A percentile compares a stretch with the other conserved stretches of the same genome.
These are phyloP conservation scores for Polyporus tsugae DNA, from an alignment of 1,284 basidiomycete species.

Conservation along the genomic window DNA sequence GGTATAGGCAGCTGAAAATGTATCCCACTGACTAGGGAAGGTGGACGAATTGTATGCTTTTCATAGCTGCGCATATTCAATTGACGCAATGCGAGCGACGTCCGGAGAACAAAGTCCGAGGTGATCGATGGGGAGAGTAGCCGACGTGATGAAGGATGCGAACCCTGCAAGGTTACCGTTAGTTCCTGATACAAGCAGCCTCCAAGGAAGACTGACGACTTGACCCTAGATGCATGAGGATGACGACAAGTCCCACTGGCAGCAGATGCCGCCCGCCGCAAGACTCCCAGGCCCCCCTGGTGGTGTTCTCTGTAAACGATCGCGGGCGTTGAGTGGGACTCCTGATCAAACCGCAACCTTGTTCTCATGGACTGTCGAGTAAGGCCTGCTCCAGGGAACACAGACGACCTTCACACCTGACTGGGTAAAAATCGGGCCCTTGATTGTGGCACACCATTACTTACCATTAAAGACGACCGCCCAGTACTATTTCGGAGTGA, in stretches of 20 bases:
- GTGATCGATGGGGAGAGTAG: background rate
- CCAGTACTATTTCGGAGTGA: conserved; percentile 15
- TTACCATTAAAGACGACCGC: conserved; percentile 1
- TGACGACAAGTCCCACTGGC: background rate
- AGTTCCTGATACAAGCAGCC: background rate
- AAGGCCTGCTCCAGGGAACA: background rate
- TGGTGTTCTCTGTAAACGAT: background rate
- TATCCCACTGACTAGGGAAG: background rate
- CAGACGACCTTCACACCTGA: background rate
- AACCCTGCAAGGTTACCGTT: background rate
- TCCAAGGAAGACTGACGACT: background rate
- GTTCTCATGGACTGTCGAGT: conserved; percentile 11
- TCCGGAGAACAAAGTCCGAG: conserved; percentile 2
- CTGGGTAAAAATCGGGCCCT: background rate
- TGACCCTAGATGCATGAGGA: background rate
- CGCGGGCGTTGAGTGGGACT: conserved; percentile 2
- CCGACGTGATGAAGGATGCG: background rate
- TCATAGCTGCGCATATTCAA: background rate
- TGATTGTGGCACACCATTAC: conserved; percentile 33
- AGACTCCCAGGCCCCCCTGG: background rate
- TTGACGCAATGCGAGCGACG: background rate
- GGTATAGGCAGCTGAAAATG: conserved; percentile 2
- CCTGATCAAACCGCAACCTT: conserved; percentile 13
- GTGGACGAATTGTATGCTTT: background rate
- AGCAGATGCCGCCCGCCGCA: background rate